phyloP scores from a whole-genome alignment of 2,329 filamentous ascomycete species.

The Endoconidiophora laricicola region DNA sequence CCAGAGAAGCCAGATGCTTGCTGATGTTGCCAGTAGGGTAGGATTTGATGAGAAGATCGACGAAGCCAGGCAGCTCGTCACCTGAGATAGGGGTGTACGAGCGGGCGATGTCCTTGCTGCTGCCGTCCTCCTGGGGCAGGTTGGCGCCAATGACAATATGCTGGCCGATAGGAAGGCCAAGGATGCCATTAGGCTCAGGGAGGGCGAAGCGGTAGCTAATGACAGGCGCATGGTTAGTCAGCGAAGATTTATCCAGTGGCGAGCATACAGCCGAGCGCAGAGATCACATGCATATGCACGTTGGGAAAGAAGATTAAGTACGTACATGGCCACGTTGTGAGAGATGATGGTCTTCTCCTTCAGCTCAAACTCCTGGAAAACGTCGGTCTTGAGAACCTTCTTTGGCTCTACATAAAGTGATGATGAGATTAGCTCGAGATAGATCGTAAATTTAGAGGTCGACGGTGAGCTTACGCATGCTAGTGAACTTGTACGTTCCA shows the following conservation, averaged over 20 bases:
- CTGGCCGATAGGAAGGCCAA: constrained; percentile 94
- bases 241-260: too few relatives aligned
- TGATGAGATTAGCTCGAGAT: not conserved
- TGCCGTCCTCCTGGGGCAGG: constrained; percentile 49
- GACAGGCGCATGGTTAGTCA: not conserved
- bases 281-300: not conserved
- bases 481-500: constrained; percentile 54
- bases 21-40: constrained; percentile 97
- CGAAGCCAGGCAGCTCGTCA: constrained; percentile 76
- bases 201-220: constrained; percentile 80
- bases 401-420: constrained; percentile 40
- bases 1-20: constrained; percentile 71
- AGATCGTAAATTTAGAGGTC: not conserved
- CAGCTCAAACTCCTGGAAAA: constrained; percentile 84
- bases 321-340: constrained; percentile 92
- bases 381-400: constrained; percentile 71
- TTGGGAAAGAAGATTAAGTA: constrained; percentile 11
- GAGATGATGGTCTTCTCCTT: constrained; percentile 90
- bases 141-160: constrained; percentile 90
- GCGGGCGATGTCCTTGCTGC: constrained; percentile 67
- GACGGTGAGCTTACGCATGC: constrained; percentile 41
- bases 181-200: constrained; percentile 58
- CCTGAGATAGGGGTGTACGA: constrained; percentile 87
- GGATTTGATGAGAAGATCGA: constrained; percentile 95
- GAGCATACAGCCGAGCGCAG: not conserved